Evolutionary conservation across 192 early-diverging fungal species (phyloP), one percentile per base, ranked within the genome.

Genomic region (Linnemannia hyalina): DNA sequence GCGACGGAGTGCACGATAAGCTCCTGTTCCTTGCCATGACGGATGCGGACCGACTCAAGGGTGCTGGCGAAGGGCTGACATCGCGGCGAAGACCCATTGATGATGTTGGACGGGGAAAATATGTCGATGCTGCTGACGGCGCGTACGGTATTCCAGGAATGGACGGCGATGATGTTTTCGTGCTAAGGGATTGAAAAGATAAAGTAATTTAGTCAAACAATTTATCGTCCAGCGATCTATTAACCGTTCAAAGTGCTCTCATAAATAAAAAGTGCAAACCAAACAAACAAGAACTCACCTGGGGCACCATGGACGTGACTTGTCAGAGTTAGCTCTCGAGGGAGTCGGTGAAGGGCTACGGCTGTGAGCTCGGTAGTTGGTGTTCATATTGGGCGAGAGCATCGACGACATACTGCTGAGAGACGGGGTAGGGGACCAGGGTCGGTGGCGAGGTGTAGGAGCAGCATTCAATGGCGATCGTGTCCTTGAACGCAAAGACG

Each of bases 121-220:
- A 86, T n/a, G 75, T 86, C 7, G 84, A 65, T n/a, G 79, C 80
- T 16, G 73, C 32, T 1, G 84, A 86, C 1, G 80, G 78, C 4
- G 80, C 18, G 47, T 86, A 44, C 1, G 84, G 84, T 10, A 86
- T 86, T n/a, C 84, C 84, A n/a, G 84, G 84, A 22, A 86, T 86
- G 9, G 78, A 81, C 5, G 84, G 84, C 18, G 84, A 86, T 36
- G 79, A 70, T 16, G 65, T 79, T 40, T 60, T 81, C 46, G 84
- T 86, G 65, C 84, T 86, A 80, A 36, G 22, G 16, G 11, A 63
- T 32, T 63, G 3, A 72, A 63, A n/a, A 55, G 40, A 54, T 47
- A 36, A 52, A 46, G 10, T 23, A 77, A 70, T 52, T 52, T 35
- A 32, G 44, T 46, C 42, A 29, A 72, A 26, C 22, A 29, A 73